Conservation (phyloP, 2,329 filamentous ascomycete genomes). For the Diaporthe capsici region DNA sequence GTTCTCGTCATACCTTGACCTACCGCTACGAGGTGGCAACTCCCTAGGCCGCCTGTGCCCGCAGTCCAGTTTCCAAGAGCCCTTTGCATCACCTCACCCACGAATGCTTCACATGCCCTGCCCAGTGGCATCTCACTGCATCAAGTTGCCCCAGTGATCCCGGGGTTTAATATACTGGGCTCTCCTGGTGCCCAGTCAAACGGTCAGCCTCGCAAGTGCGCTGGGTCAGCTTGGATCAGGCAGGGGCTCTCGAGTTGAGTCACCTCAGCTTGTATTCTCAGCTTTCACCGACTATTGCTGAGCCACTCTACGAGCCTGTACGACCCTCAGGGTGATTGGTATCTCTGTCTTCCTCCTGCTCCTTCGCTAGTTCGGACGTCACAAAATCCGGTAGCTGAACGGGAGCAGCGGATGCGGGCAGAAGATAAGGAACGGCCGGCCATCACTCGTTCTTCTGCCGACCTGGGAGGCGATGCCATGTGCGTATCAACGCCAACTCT, state of each 20-base stretch:
- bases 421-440: slow-evolving; percentile 22
- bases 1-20: slow-evolving; percentile 39
- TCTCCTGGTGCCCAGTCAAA: background rate
- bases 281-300: slow-evolving; percentile 39
- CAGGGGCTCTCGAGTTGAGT: slow-evolving; percentile 36
- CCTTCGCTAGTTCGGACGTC: slow-evolving; percentile 21
- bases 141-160: slow-evolving; percentile 21
- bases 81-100: slow-evolving; percentile 35
- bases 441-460: background rate
- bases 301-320: slow-evolving; percentile 38
- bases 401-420: slow-evolving; percentile 32
- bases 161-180: slow-evolving; percentile 2
- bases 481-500: slow-evolving; percentile 25
- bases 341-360: slow-evolving; percentile 20
- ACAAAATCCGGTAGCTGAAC: slow-evolving; percentile 29
- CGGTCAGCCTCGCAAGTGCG: slow-evolving; percentile 6
- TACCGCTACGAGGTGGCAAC: slow-evolving; percentile 28
- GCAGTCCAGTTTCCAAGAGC: slow-evolving; percentile 12
- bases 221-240: slow-evolving; percentile 20
- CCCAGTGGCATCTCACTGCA: slow-evolving; percentile 39
- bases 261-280: slow-evolving; percentile 38
- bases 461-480: slow-evolving; percentile 22
- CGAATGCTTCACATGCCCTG: slow-evolving; percentile 28
- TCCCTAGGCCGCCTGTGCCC: slow-evolving; percentile 20
- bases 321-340: slow-evolving; percentile 39